Evolutionary conservation across 1,139 yeast genomes (phyloP), one percentile per base, ranked within the genome.

Genomic region (Yamadazyma membranifaciens): DNA sequence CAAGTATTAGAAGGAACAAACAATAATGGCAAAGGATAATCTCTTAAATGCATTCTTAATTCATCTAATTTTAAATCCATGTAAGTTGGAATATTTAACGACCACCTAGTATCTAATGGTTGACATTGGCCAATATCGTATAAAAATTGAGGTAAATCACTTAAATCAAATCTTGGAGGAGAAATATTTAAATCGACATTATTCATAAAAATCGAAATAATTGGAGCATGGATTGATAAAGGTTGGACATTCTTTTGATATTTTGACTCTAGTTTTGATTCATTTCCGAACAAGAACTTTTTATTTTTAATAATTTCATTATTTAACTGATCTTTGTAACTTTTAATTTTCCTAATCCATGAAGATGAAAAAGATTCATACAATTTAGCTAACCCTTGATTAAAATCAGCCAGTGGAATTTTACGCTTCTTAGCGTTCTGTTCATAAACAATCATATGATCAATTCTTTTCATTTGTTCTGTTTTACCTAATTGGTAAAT

Each of bases 111-210:
- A 46, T 83, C 85, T 40, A 60, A 56, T 0, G 98, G 97, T 20
- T 84, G 75, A 0, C 95, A 95, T 57, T 88, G 91, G 4, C 98
- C 98, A 13, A 84, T 69, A 14, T 80, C 75, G 54, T 81, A 63
- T 26, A 91, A 59, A 55, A 81, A 89, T 22, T 80, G 65, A 0
- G 87, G 75, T 13, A 87, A 59, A 4, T 75, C 65, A 2, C 67
- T 69, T 4, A 75, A 50, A 1, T 76, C 76, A 54, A 83, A 83
- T 2, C 69, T 58, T 0, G 96, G 88, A 16, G 71, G 65, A 4
- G 67, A 61, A 2, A 89, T 39, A 4, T 65, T 62, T 41, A 87
- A 59, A 41, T 78, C 79, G n/a, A 86, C 59, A 20, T 77, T 73
- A 36, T 77, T 78, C 59, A 87, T 62, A 10, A 78, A 62, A 20